Conservation (phyloP, 768 basidiomycete species). For the Pleurotus sapidus region DNA sequence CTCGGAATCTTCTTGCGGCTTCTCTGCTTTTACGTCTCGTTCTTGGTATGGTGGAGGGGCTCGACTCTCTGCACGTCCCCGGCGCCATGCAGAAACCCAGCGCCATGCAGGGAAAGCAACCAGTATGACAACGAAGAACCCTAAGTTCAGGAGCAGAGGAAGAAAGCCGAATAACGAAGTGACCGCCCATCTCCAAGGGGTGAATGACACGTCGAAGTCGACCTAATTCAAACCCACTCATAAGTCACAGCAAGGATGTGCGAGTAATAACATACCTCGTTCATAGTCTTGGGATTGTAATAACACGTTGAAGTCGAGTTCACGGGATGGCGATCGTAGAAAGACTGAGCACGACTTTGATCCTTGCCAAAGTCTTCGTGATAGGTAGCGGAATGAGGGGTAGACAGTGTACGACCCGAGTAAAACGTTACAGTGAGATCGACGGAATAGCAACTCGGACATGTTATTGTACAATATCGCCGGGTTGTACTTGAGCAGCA, state of each 20-base stretch:
- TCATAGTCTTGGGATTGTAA: slow-evolving; percentile 13
- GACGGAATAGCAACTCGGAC: slow-evolving; percentile 15
- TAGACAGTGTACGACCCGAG: not conserved
- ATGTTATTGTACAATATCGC: slow-evolving; percentile 10
- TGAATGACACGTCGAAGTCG: slow-evolving; percentile 11
- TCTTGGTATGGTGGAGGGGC: no score
- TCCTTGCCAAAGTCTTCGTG: slow-evolving; percentile 14
- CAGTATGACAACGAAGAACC: slow-evolving; percentile 2
- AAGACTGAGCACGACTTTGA: slow-evolving; percentile 2
- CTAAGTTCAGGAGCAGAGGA: slow-evolving; percentile 8
- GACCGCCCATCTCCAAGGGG: slow-evolving; percentile 17
- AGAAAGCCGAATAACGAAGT: slow-evolving; percentile 16
- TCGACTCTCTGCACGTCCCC: no score
- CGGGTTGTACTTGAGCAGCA: slow-evolving; percentile 12
- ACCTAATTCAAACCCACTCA: not conserved
- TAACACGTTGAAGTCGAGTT: slow-evolving; percentile 14
- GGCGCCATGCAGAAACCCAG: not conserved
- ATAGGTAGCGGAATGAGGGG: slow-evolving; percentile 9
- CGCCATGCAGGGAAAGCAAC: not conserved
- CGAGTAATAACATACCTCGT: slow-evolving; percentile 4
- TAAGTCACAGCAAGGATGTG: not conserved
- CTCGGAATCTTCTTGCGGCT: no score
- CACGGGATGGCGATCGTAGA: slow-evolving; percentile 9
- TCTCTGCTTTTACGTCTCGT: no score
- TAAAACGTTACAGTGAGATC: slow-evolving; percentile 8